These are phyloP conservation scores for Athelia sp. DNA, from an alignment of 1,284 basidiomycete species.

Conservation along the genomic window DNA sequence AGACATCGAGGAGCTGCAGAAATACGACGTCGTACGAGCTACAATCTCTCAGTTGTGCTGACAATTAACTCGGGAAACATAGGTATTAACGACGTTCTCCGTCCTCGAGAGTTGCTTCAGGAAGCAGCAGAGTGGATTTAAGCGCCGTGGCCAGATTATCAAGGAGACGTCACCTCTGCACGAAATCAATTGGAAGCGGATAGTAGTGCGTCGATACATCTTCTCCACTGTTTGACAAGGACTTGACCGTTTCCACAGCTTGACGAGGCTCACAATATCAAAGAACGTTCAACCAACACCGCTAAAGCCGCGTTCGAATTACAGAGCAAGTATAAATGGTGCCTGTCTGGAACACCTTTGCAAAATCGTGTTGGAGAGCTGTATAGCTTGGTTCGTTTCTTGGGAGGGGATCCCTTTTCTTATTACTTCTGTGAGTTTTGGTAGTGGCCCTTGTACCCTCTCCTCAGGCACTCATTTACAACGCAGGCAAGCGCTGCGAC, in stretches of 20 bases:
- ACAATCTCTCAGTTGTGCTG: conserved; percentile 7
- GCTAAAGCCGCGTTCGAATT: conserved; percentile 95
- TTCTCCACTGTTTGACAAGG: conserved; percentile 9
- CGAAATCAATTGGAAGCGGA: conserved; percentile 81
- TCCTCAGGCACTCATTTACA: not conserved
- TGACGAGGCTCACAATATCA: conserved; percentile 99
- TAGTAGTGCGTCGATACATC: conserved; percentile 42
- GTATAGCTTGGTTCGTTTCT: conserved; percentile 91
- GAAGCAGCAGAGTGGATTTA: conserved; percentile 91
- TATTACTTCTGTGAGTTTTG: conserved; percentile 83
- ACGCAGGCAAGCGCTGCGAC: conserved; percentile 68
- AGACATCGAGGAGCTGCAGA: conserved; percentile 64
- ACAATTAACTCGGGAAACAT: conserved; percentile 5
- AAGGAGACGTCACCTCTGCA: conserved; percentile 91
- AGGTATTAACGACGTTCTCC: conserved; percentile 76
- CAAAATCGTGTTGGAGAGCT: conserved; percentile 97
- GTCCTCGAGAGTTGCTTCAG: conserved; percentile 92
- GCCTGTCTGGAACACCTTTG: conserved; percentile 95
- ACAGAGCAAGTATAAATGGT: conserved; percentile 84
- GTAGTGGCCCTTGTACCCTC: not conserved
- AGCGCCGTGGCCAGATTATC: conserved; percentile 78
- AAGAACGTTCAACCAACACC: conserved; percentile 92
- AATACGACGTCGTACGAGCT: conserved; percentile 80
- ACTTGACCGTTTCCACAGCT: conserved; percentile 53
- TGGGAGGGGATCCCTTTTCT: conserved; percentile 88